A percentile compares a stretch with the other conserved stretches of the same genome.
These are phyloP conservation scores for Sphaerobolus stellatus DNA, from an alignment of 1,284 basidiomycete genomes.

Conservation along the genomic window DNA sequence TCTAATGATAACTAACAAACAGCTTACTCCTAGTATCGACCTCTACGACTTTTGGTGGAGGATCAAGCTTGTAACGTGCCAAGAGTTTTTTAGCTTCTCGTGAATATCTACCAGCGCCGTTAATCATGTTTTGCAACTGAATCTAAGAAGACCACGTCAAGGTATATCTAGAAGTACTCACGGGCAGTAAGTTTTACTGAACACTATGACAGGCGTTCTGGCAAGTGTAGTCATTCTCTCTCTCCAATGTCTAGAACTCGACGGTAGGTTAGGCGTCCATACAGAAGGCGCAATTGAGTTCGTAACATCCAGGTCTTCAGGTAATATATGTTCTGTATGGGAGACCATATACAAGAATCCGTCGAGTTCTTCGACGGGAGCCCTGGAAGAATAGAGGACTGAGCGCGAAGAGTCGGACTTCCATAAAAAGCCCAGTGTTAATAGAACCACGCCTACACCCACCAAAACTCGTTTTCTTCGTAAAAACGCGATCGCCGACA, in stretches of 20 bases:
- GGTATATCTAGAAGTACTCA: constrained; percentile 29
- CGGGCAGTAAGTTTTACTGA: constrained; percentile 84
- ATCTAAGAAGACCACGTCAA: not conserved
- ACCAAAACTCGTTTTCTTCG: constrained; percentile 3
- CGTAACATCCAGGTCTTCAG: constrained; percentile 17
- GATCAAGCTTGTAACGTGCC: constrained; percentile 60
- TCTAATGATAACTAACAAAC: constrained; percentile 6
- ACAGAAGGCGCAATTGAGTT: constrained; percentile 48
- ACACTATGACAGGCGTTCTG: constrained; percentile 67
- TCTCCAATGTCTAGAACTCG: constrained; percentile 42
- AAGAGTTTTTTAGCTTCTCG: constrained; percentile 68
- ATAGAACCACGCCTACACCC: no score
- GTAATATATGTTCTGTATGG: constrained; percentile 18
- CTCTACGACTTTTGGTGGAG: constrained; percentile 70
- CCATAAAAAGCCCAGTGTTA: not conserved
- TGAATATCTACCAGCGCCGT: constrained; percentile 52
- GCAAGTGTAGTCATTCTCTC: constrained; percentile 45
- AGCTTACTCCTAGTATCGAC: constrained; percentile 66
- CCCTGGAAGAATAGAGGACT: not conserved
- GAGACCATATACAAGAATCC: constrained; percentile 23
- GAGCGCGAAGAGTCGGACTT: constrained; percentile 1
- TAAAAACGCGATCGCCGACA: not conserved
- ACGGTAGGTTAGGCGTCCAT: constrained; percentile 41
- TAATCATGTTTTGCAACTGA: not conserved
- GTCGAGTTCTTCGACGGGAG: constrained; percentile 15